These are phyloP conservation scores for Lathyrus aphaca DNA, from an alignment of 306 rosid species.

Conservation along the genomic window DNA sequence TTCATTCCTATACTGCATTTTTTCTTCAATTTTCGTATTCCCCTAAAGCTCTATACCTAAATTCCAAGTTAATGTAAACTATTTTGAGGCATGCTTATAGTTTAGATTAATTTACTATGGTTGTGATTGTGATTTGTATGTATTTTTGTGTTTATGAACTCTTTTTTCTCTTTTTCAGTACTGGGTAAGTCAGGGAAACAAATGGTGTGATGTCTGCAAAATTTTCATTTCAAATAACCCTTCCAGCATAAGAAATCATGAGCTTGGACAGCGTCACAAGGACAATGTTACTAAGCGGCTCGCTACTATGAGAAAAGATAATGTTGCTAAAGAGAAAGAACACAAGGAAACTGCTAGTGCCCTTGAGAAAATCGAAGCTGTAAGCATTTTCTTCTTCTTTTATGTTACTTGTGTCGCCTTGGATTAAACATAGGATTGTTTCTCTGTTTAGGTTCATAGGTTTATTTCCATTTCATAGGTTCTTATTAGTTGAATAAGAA, in stretches of 20 bases:
- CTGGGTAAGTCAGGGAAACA: slow-evolving; percentile 99
- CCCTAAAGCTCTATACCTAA: background rate
- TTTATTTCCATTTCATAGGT: slow-evolving; percentile 3
- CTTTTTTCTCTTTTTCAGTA: slow-evolving; percentile 52
- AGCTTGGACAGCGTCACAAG: slow-evolving; percentile 90
- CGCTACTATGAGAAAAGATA: slow-evolving; percentile 84
- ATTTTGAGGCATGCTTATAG: background rate
- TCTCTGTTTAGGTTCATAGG: background rate
- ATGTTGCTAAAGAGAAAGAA: slow-evolving; percentile 84
- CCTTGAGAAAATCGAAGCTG: slow-evolving; percentile 85
- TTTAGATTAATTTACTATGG: background rate
- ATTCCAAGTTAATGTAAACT: background rate
- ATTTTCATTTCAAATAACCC: slow-evolving; percentile 88
- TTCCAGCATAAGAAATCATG: slow-evolving; percentile 84
- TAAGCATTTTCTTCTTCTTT: slow-evolving; percentile 47
- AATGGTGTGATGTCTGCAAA: slow-evolving; percentile 98
- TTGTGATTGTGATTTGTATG: background rate
- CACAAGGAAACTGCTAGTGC: slow-evolving; percentile 71
- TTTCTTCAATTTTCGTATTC: background rate
- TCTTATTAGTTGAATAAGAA: background rate
- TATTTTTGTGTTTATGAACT: background rate
- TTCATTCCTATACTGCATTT: background rate
- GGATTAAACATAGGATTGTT: background rate
- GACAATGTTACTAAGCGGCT: slow-evolving; percentile 85
- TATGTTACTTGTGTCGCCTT: background rate